Conservation (phyloP, 78 protist species). For the Dictyostelium purpureum region DNA sequence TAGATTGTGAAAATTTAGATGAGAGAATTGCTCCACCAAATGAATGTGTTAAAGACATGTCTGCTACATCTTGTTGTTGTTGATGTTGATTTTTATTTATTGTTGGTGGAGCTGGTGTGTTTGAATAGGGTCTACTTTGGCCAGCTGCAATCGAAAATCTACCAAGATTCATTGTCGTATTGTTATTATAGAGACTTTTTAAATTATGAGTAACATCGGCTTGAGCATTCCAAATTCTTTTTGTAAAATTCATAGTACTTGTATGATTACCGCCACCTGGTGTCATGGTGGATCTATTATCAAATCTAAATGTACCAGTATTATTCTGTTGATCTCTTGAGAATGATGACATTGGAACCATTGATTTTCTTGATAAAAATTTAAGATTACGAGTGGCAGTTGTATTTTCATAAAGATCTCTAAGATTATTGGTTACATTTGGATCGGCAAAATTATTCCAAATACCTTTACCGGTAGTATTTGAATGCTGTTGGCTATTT, state of each 20-base stretch:
- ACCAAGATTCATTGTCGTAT: not conserved
- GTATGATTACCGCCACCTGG: not conserved
- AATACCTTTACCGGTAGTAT: not conserved
- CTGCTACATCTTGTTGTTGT: not conserved
- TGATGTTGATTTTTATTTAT: not conserved
- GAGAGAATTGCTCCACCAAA: not conserved
- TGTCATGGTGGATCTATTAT: not conserved
- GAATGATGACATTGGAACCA: not conserved
- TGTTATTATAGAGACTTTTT: not conserved
- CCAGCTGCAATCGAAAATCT: constrained; percentile 16
- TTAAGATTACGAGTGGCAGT: constrained; percentile 5
- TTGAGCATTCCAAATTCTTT: not conserved
- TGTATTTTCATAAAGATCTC: constrained; percentile 3
- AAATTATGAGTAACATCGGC: not conserved
- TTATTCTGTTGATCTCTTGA: not conserved
- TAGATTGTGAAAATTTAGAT: not conserved
- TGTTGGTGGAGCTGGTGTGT: too few relatives aligned
- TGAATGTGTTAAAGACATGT: constrained; percentile 14
- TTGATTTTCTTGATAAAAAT: not conserved
- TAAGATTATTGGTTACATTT: constrained; percentile 35
- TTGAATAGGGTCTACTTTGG: too few relatives aligned
- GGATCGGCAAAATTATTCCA: not conserved
- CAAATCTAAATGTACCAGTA: constrained; percentile 13
- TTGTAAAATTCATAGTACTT: not conserved
- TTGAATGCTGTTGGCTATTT: not conserved